phyloP scores from a whole-genome alignment of 257 asterid genomes.

The Nicotiana undulata region DNA sequence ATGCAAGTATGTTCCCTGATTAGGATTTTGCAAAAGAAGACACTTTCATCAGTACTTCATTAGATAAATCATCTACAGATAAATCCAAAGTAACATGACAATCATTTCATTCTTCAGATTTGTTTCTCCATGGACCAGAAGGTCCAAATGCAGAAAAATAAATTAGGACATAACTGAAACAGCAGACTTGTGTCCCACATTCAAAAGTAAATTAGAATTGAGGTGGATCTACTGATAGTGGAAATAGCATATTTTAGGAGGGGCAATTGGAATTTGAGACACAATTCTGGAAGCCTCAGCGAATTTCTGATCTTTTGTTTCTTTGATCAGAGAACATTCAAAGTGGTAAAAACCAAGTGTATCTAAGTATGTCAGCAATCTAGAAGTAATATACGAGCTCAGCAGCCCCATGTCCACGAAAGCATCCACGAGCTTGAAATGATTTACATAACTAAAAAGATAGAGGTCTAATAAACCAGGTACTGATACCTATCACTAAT shows the following conservation, averaged over 20 bases:
- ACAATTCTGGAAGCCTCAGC: neutral
- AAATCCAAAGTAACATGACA: neutral
- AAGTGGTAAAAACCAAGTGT: neutral
- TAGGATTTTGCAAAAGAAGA: neutral
- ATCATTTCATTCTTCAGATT: neutral
- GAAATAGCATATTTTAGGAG: neutral
- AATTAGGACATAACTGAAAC: neutral
- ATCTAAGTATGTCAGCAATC: neutral
- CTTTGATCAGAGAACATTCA: neutral
- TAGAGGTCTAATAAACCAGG: neutral
- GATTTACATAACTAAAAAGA: neutral
- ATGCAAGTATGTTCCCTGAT: slow-evolving; percentile 86
- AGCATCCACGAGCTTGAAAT: neutral
- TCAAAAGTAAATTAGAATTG: neutral
- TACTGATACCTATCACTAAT: neutral
- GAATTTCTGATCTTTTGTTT: neutral
- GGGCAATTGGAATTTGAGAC: neutral
- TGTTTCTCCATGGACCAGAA: neutral
- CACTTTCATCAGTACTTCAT: neutral
- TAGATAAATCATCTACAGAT: neutral
- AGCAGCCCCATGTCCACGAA: neutral
- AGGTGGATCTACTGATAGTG: neutral
- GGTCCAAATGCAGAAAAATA: neutral
- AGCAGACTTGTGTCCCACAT: neutral
- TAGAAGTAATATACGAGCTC: neutral